Evolutionary conservation across 805 yeast genomes (phyloP), one percentile per base, ranked within the genome.

Genomic region (Yamadazyma phyllophila): DNA sequence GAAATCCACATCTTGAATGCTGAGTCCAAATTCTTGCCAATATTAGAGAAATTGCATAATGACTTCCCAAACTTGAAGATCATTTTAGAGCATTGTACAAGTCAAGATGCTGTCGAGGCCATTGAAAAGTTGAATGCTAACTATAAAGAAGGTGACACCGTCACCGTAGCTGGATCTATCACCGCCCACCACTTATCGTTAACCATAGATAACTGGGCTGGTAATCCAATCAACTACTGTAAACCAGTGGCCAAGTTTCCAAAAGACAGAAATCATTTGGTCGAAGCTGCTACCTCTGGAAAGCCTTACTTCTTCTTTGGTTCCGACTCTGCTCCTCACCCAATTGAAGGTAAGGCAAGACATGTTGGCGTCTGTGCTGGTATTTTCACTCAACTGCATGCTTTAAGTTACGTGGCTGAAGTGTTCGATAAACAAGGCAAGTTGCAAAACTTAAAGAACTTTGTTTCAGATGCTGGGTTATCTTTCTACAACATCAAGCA

Each of bases 301-400:
- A 82, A 85, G 54, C 88, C 96, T 35, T 91, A 83, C 73, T 94
- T 91, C 65, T 88, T 94, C 72, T 94, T 91, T 61, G 99, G 99
- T 6, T 88, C 97, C 1, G 99, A 94, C 64, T 88, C 97, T 16
- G 99, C 99, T 26, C 99, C 99, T 20, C 99, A 94, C 63, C 96
- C 97, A 7, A 59, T 88, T 20, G 78, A 79, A 51, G 82, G 82
- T 48, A 95, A 95, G 66, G 74, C 88, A 20, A 83, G 77, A 49
- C 89, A 81, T 54, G 70, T 74, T 31, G 92, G 91, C 16, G 97
- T 92, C 13, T 89, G 97, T 58, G 99, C 99, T n/a, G 99, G 99
- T 59, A 97, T 94, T 7, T 94, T 79, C 67, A 88, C 98, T 1
- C 99, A 94, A 65, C 78, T 88, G 16, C 80, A 80, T 55, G 96